These are phyloP conservation scores for Sphagnum fallax DNA, from an alignment of 228 moss, liverwort and hornwort species.

Conservation along the genomic window DNA sequence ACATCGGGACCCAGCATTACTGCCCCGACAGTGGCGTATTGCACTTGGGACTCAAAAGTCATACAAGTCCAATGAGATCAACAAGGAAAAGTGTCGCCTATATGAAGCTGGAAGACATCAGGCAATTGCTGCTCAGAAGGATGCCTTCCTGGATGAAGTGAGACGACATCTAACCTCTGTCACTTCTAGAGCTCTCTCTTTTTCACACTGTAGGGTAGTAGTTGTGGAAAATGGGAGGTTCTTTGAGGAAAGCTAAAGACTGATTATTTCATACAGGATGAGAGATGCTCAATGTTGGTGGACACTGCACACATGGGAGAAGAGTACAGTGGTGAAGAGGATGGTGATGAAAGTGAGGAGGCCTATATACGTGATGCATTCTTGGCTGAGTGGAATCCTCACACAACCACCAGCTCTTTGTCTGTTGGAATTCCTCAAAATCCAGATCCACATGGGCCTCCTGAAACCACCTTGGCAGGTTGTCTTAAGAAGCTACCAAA, in stretches of 20 bases:
- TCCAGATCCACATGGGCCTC: conserved; percentile 9
- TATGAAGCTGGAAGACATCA: conserved; percentile 55
- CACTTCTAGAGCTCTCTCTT: background rate
- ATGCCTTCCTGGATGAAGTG: conserved; percentile 1
- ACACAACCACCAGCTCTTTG: conserved; percentile 10
- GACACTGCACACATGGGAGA: conserved; percentile 15
- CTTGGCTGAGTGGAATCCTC: conserved; percentile 32
- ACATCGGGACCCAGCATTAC: conserved; percentile 70
- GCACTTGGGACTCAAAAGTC: conserved; percentile 79
- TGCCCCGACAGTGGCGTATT: conserved; percentile 80
- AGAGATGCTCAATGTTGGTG: conserved; percentile 3
- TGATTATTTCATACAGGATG: conserved; percentile 24
- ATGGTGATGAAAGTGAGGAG: conserved; percentile 23
- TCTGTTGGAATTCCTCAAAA: conserved; percentile 17
- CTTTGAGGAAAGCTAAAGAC: no score
- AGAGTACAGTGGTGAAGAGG: conserved; percentile 21
- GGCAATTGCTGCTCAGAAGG: conserved; percentile 33
- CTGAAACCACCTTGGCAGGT: background rate
- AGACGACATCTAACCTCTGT: conserved; percentile 1
- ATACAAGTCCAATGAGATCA: conserved; percentile 52
- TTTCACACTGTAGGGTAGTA: background rate
- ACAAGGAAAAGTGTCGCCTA: conserved; percentile 53
- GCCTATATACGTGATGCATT: conserved; percentile 21
- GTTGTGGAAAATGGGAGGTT: background rate
- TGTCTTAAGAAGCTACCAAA: no score